phyloP scores from a whole-genome alignment of 768 basidiomycete genomes.

The Mycena capillaripes region DNA sequence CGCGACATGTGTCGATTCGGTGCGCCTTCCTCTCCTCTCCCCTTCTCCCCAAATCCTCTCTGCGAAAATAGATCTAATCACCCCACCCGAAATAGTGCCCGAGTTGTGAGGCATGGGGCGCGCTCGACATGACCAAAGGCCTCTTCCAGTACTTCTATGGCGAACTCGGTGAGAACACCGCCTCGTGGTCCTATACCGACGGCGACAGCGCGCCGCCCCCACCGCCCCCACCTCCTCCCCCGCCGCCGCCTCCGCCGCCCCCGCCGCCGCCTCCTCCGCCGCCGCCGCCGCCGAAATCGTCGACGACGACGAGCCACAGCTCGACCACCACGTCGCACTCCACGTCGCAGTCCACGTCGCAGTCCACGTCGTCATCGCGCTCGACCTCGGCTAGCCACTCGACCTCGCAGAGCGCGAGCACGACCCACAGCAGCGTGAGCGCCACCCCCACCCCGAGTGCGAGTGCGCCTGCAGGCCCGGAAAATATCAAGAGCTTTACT shows the following conservation, averaged over 20 bases:
- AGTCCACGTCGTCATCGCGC: not conserved
- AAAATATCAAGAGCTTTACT: not conserved
- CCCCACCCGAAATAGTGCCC: not conserved
- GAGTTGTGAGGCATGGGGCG: not conserved
- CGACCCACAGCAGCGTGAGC: not conserved
- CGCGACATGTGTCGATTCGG: slow-evolving; percentile 18
- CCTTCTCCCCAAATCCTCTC: too few relatives aligned
- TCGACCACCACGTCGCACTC: slow-evolving; percentile 1
- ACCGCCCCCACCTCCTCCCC: not conserved
- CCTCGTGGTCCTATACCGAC: slow-evolving; percentile 9
- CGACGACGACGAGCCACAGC: not conserved
- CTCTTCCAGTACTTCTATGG: slow-evolving; percentile 2
- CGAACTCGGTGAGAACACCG: not conserved
- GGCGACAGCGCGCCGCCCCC: slow-evolving; percentile 1
- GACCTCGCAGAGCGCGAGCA: not conserved
- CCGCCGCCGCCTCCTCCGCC: too few relatives aligned
- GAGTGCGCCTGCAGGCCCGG: not conserved
- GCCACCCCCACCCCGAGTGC: not conserved
- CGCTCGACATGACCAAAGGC: slow-evolving; percentile 14
- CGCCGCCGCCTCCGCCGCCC: too few relatives aligned
- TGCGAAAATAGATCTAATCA: too few relatives aligned
- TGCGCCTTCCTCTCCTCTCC: not conserved
- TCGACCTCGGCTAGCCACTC: not conserved
- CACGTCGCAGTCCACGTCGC: not conserved
- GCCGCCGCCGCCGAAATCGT: not conserved